A percentile compares a stretch with the other conserved stretches of the same genome.
phyloP scores from a whole-genome alignment of 2,329 filamentous ascomycete species.

The Ambrosiella cleistominuta region DNA sequence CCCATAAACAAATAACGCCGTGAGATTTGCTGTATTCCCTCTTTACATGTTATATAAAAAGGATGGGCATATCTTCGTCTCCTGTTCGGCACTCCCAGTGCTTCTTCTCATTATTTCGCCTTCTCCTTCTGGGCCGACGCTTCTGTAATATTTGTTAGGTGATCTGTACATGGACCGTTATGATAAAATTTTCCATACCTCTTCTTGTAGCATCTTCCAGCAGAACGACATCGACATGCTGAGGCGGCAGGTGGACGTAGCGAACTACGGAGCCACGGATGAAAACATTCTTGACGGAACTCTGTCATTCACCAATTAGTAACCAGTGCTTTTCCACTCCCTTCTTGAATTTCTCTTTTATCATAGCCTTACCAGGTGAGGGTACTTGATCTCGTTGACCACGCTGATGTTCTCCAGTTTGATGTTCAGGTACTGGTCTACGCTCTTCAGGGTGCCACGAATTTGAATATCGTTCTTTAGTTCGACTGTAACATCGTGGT shows the following conservation, averaged over 20 bases:
- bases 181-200: conserved; percentile 33
- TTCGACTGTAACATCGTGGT: conserved; percentile 93
- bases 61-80: conserved; percentile 6
- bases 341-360: background rate
- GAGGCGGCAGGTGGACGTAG: conserved; percentile 74
- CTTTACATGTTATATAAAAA: conserved; percentile 3
- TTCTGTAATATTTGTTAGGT: conserved; percentile 23
- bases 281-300: conserved; percentile 85
- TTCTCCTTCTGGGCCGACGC: conserved; percentile 40
- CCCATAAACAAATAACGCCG: conserved; percentile 2
- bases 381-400: conserved; percentile 84
- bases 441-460: conserved; percentile 84
- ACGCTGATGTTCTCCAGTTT: conserved; percentile 93
- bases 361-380: conserved; percentile 51
- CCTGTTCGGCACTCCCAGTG: background rate
- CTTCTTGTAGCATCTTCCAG: conserved; percentile 81
- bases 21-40: background rate
- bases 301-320: conserved; percentile 22
- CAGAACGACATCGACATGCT: conserved; percentile 67
- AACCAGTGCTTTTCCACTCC: background rate
- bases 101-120: conserved; percentile 27
- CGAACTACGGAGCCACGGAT: conserved; percentile 84
- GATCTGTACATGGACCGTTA: background rate
- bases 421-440: conserved; percentile 98
- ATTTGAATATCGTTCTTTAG: conserved; percentile 99